Evolutionary conservation across 352 stramenopile species (phyloP), one percentile per base, ranked within the genome.

Genomic region (Globisporangium rhizosaccharum): DNA sequence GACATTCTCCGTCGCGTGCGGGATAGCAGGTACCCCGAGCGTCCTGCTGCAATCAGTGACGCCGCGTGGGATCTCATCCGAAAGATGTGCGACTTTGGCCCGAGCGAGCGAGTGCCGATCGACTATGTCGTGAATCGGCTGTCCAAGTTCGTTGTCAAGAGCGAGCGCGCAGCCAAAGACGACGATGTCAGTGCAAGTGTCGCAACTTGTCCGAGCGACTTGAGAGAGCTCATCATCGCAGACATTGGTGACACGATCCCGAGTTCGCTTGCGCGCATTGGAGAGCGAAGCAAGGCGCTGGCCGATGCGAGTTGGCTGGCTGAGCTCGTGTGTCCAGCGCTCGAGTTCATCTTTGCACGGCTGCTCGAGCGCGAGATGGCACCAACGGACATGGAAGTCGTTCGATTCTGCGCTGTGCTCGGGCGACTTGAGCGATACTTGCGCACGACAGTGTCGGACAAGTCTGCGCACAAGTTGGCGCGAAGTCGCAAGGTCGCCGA

Each of bases 61-160:
- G 18, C 33, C 28, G 26, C 18, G 30, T 63, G 59, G 41, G 46
- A 63, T n/a, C 18, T 67, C 18, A 60, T 71, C 12, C 20, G 51
- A 9, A 48, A 51, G 33, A 68, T 71, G 65, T 71, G 61, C 20
- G 36, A 2, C 2, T 30, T 36, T 28, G 28, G 59, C 15, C 51
- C 61, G 17, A 55, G 9, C 20, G 47, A 57, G 26, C 58, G 60
- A 10, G 18, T 64, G 3, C 46, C 50, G n/a, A 67, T 67, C 46
- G 51, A 9, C 14, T 57, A 26, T 14, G 59, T 67, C 11, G 55
- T 67, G 47, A 47, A 48, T 15, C 45, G 36, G 20, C 60, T 66
- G 15, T 45, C 46, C 33, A n/a, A 57, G 37, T 57, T 57, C 17
- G 20, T 37, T 10, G 11, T 39, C 9, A n/a, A 39, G 18, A 57